Evolutionary conservation across 257 asterid species (phyloP), one percentile per base, ranked within the genome.

Genomic region (Solanum okadae): DNA sequence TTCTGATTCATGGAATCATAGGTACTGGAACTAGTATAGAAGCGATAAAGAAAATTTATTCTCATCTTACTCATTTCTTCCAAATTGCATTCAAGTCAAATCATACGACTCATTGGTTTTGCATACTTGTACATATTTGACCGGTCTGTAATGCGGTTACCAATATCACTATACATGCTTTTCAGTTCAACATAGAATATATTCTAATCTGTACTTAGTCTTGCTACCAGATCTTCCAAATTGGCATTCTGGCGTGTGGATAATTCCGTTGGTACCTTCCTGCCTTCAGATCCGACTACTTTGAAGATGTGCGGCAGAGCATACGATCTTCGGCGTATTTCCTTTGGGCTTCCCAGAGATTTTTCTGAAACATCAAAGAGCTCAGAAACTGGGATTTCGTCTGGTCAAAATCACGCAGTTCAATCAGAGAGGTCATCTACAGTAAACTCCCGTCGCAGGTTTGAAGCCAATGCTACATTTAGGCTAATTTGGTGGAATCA

Each of bases 211-310:
- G 25, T 31, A 18, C 20, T 35, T 71, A 46, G 83, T 85, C 38
- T 86, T 87, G 75, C 90, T 91, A 52, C 27, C 90, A 97, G 99
- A 91, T 88, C 70, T 86, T 91, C 95, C 88, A 86, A 90, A 88
- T 88, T 96, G 93, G 97, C 97, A 75, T 95, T 97, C 91, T 97
- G 99, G 99, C 96, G 99, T 77, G 98, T 94, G 92, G 98, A 95
- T 89, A 97, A 97, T 94, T 93, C 98, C 49, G 78, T 91, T 90
- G 98, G 99, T 87, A 91, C 99, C 59, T 97, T 97, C 92, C 91
- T 97, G 77, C 98, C 99, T 88, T 93, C 98, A 72, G 96, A 93
- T 89, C 96, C 95, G 44, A 88, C 87, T 88, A 92, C 92, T 34
- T 84, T 92, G 92, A 88, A 89, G 86, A 89, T 91, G 93, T 88